These are phyloP conservation scores for Ganoderma meredithae DNA, from an alignment of 1,284 basidiomycete genomes.

Conservation along the genomic window DNA sequence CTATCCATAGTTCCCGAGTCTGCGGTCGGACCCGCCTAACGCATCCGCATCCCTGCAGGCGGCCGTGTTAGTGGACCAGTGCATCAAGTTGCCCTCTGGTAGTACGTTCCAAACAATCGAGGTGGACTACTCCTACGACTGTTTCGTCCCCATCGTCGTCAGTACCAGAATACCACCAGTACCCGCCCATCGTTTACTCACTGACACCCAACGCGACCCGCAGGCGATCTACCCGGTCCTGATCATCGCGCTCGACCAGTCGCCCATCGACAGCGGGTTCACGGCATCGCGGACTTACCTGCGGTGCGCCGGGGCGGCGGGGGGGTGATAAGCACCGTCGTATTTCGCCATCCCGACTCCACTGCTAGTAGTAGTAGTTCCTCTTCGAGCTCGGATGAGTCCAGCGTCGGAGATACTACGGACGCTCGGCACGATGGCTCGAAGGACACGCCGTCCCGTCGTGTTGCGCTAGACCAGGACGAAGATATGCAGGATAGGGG, in stretches of 20 bases:
- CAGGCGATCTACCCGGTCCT: conserved; percentile 12
- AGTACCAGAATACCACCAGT: too few relatives aligned
- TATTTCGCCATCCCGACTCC: background rate
- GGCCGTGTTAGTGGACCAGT: background rate
- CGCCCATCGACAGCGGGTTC: background rate
- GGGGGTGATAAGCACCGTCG: background rate
- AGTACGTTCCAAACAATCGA: background rate
- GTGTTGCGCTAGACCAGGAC: background rate
- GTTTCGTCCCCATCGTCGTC: background rate
- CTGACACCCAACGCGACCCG: too few relatives aligned
- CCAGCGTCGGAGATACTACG: background rate
- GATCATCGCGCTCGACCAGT: conserved; percentile 8
- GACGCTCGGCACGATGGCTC: background rate
- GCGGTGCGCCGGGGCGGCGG: background rate
- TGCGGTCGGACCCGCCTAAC: too few relatives aligned
- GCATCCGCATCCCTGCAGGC: background rate
- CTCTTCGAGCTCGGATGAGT: background rate
- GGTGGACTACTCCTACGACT: conserved; percentile 1
- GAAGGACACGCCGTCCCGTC: background rate
- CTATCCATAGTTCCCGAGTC: too few relatives aligned
- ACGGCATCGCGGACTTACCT: background rate
- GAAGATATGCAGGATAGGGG: background rate
- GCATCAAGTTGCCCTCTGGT: background rate
- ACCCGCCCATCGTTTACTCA: too few relatives aligned
- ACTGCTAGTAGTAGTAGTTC: background rate